These are phyloP conservation scores for Naumovozyma dairenensis DNA, from an alignment of 805 yeast species.

Conservation along the genomic window DNA sequence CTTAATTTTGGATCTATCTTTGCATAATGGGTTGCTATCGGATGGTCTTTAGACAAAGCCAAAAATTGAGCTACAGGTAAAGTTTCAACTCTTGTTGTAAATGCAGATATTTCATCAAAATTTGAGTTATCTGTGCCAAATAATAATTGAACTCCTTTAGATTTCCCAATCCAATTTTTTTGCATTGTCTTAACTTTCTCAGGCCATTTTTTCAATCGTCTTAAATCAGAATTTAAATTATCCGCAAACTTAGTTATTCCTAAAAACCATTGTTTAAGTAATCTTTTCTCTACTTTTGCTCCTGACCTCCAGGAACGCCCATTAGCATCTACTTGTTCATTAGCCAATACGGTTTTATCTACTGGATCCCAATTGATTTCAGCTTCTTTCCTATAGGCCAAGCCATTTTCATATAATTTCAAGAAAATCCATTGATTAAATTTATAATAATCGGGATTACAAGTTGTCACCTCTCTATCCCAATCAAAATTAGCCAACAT, in stretches of 20 bases:
- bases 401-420: constrained; percentile 58
- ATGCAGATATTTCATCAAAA: constrained; percentile 37
- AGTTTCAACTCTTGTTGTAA: constrained; percentile 89
- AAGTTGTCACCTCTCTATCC: constrained; percentile 83
- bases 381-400: constrained; percentile 79
- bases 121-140: constrained; percentile 33
- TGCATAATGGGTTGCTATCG: constrained; percentile 38
- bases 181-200: constrained; percentile 84
- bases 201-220: constrained; percentile 69
- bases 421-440: constrained; percentile 87
- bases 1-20: constrained; percentile 33
- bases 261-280: constrained; percentile 86
- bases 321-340: constrained; percentile 86
- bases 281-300: constrained; percentile 76
- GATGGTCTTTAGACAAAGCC: constrained; percentile 69
- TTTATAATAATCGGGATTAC: constrained; percentile 77
- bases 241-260: constrained; percentile 78
- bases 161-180: constrained; percentile 85
- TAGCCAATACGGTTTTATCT: constrained; percentile 89
- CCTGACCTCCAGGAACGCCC: constrained; percentile 98
- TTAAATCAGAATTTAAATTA: constrained; percentile 55
- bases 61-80: constrained; percentile 72
- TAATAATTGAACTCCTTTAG: constrained; percentile 63
- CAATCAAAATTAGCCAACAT: constrained; percentile 89
- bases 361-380: constrained; percentile 98